These are phyloP conservation scores for Pseudogymnoascus sp. DNA, from an alignment of 2,329 filamentous ascomycete genomes.

Conservation along the genomic window DNA sequence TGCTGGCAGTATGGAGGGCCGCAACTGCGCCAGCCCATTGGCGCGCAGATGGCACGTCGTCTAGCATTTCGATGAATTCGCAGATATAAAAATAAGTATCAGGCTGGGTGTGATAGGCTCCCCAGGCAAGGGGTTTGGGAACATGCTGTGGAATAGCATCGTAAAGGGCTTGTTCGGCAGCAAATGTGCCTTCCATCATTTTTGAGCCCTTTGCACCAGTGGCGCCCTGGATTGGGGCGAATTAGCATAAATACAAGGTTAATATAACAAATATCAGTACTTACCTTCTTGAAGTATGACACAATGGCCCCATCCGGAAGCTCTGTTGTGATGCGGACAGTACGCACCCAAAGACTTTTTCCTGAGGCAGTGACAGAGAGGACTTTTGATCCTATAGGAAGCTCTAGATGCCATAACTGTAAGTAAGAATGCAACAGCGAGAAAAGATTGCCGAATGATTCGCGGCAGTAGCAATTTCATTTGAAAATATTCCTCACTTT, in stretches of 20 bases:
- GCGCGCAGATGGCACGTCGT: too few relatives aligned
- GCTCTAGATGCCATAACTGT: neutral
- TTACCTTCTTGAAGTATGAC: neutral
- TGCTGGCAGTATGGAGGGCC: too few relatives aligned
- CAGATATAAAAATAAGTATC: too few relatives aligned
- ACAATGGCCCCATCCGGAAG: neutral
- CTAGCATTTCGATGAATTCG: too few relatives aligned
- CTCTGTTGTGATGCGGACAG: neutral
- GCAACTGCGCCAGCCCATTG: too few relatives aligned
- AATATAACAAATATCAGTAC: neutral
- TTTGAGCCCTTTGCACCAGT: neutral
- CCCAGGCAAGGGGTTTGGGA: constrained; percentile 32
- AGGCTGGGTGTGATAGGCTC: too few relatives aligned
- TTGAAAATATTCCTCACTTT: neutral
- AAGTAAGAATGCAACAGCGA: neutral
- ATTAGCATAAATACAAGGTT: too few relatives aligned
- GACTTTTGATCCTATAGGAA: neutral
- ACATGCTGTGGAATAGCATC: neutral
- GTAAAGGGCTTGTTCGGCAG: neutral
- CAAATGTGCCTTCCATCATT: neutral
- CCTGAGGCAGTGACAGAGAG: neutral
- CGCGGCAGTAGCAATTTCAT: too few relatives aligned
- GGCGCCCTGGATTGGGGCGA: neutral
- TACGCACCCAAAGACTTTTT: neutral
- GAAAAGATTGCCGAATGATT: neutral